Conservation (phyloP, 306 rosid species). For the Glycine latifolia region DNA sequence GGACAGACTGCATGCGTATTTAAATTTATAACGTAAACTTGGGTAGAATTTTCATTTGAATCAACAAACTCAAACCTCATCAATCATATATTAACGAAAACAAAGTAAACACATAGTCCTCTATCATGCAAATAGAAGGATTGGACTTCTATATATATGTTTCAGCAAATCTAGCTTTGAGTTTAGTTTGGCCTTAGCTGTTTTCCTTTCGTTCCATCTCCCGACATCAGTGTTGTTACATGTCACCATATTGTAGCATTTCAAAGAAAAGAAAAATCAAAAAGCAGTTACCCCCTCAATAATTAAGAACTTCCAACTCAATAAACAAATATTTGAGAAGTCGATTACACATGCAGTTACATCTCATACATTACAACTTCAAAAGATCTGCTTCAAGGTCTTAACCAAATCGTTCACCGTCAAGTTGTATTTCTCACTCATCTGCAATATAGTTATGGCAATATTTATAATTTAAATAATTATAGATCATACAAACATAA, state of each 20-base stretch:
- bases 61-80: neutral
- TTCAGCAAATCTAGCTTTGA: too few relatives aligned
- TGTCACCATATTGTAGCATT: neutral
- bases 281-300: neutral
- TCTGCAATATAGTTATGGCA: slow-evolving; percentile 14
- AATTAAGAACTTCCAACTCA: neutral
- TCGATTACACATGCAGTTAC: neutral
- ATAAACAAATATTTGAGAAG: neutral
- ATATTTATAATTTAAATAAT: neutral
- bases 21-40: too few relatives aligned
- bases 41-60: too few relatives aligned
- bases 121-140: neutral
- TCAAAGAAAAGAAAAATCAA: neutral
- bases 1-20: too few relatives aligned
- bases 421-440: slow-evolving; percentile 23
- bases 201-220: neutral
- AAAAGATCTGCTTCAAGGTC: slow-evolving; percentile 21
- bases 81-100: neutral
- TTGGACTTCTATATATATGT: too few relatives aligned
- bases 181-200: neutral
- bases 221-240: neutral
- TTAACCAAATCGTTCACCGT: slow-evolving; percentile 35
- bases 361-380: too few relatives aligned
- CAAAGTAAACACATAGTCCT: neutral
- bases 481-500: neutral